Base-by-base conservation (phyloP, 768 basidiomycete genomes). In the Pleurotus eryngii region DNA sequence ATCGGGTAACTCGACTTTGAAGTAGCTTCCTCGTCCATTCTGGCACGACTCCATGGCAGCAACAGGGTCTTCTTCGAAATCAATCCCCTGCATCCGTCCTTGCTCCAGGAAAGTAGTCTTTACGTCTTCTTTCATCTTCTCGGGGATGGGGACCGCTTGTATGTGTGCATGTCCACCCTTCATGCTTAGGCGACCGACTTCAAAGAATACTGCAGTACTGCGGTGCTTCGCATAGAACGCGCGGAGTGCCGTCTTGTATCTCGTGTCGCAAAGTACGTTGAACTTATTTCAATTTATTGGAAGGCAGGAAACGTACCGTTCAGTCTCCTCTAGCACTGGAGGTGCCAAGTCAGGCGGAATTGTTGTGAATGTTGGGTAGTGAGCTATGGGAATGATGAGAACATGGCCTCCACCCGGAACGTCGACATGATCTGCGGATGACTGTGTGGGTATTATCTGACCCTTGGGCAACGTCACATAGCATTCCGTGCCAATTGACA, bases 391-490 rank as follows among this genome's bases (percentile, higher is more conserved):
- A 24, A 98, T 88, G 56, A 98, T 89, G 39, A 99, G 81, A 38
- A 96, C 87, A 68, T 99, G 97, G 0, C 97, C 97, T 18, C 97
- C 97, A 17, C 97, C 97, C 1, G 97, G 97, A 18, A 98, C 88
- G 61, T 71, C 66, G 11, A 71, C 70, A 63, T 76, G 72, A 40
- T 78, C 75, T 15, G 74, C 71, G 2, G 76, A 70, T 24, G 82
- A 79, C 46, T 86, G 85, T 5, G 94, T 95, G 15, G 92, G 90
- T 45, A 92, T 81, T 43, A 98, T 87, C 69, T 96, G 94, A 2
- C 97, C 97, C 69, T 97, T 98, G 0, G 97, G 91, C n/a, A 98
- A 74, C 0, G 97, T 95, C 49, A 98, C 73, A 74, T 99, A 99
- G 66, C 92, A 93, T 71, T 99, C 97, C 5, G 79, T 70, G 12